phyloP scores from a whole-genome alignment of 495 filamentous ascomycete genomes.

The Aspergillus ostianus region DNA sequence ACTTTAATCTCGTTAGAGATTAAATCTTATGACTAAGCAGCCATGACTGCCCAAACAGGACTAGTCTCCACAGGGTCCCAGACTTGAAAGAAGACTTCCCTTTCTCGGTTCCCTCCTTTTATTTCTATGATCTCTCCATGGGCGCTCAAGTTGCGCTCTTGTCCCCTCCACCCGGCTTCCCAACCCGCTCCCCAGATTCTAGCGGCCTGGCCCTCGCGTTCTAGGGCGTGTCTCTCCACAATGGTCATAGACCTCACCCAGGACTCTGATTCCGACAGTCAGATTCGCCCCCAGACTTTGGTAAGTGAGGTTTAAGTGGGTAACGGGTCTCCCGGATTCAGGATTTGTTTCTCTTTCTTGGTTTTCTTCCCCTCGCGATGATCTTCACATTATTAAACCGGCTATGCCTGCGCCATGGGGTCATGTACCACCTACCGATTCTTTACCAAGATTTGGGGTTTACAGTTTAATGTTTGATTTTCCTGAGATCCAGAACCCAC shows the following conservation, averaged over 20 bases:
- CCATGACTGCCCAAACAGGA: constrained; percentile 1
- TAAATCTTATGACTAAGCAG: constrained; percentile 7
- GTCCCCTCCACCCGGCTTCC: not conserved
- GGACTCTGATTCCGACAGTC: constrained; percentile 24
- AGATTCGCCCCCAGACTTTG: constrained; percentile 6
- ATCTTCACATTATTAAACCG: not conserved
- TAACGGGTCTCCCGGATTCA: not conserved
- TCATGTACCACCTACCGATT: not conserved
- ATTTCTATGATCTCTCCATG: not conserved
- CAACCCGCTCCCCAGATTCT: not conserved
- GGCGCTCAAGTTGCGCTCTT: not conserved
- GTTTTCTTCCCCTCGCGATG: not conserved
- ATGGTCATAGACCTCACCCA: constrained; percentile 27
- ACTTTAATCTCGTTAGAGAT: not conserved
- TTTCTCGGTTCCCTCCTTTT: not conserved
- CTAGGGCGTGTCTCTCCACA: not conserved
- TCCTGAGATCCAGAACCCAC: not conserved
- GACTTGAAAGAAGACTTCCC: not conserved
- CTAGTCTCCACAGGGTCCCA: not conserved
- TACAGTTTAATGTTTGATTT: not conserved
- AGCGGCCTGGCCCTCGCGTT: not conserved
- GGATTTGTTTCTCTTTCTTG: constrained; percentile 2
- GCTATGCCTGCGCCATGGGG: not conserved
- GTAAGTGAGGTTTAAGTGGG: constrained; percentile 3
- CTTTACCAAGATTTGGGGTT: not conserved